A percentile compares a stretch with the other conserved stretches of the same genome.
Conservation (phyloP, 2,329 filamentous ascomycete genomes). For the Fusarium buharicum region DNA sequence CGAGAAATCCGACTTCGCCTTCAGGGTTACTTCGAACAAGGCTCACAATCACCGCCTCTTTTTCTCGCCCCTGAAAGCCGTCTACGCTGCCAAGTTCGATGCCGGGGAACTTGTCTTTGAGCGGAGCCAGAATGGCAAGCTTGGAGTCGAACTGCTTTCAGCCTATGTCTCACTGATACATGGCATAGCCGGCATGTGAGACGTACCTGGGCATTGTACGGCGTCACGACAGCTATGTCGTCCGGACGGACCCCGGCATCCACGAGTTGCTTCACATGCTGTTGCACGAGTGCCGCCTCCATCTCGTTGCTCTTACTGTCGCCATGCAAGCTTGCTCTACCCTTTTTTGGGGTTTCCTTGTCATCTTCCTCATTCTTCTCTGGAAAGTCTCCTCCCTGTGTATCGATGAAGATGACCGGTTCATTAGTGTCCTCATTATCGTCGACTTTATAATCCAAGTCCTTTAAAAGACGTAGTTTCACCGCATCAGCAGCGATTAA, state of each 20-base stretch:
- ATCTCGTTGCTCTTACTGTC: slow-evolving; percentile 90
- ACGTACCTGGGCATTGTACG: slow-evolving; percentile 89
- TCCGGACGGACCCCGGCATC: slow-evolving; percentile 80
- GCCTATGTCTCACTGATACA: slow-evolving; percentile 13
- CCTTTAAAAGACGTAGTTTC: slow-evolving; percentile 76
- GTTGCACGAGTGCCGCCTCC: slow-evolving; percentile 82
- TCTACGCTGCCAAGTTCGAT: slow-evolving; percentile 97
- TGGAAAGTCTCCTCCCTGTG: slow-evolving; percentile 91
- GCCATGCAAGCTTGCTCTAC: slow-evolving; percentile 57
- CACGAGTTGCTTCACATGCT: slow-evolving; percentile 81
- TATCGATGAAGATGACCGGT: slow-evolving; percentile 93
- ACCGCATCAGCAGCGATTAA: slow-evolving; percentile 85
- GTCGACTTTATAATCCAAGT: slow-evolving; percentile 79
- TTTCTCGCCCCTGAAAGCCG: slow-evolving; percentile 96
- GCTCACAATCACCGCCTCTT: slow-evolving; percentile 92
- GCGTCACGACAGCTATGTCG: slow-evolving; percentile 93
- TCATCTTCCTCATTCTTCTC: slow-evolving; percentile 83
- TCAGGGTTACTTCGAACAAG: slow-evolving; percentile 91
- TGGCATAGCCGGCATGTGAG: slow-evolving; percentile 7
- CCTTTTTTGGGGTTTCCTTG: slow-evolving; percentile 57
- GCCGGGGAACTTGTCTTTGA: slow-evolving; percentile 84
- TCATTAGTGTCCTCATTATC: slow-evolving; percentile 88
- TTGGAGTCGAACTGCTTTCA: slow-evolving; percentile 52
- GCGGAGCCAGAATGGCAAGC: slow-evolving; percentile 79
- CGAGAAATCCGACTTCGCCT: slow-evolving; percentile 90